phyloP scores from a whole-genome alignment of 169 alveolate genomes.

The Toxoplasma gondii region DNA sequence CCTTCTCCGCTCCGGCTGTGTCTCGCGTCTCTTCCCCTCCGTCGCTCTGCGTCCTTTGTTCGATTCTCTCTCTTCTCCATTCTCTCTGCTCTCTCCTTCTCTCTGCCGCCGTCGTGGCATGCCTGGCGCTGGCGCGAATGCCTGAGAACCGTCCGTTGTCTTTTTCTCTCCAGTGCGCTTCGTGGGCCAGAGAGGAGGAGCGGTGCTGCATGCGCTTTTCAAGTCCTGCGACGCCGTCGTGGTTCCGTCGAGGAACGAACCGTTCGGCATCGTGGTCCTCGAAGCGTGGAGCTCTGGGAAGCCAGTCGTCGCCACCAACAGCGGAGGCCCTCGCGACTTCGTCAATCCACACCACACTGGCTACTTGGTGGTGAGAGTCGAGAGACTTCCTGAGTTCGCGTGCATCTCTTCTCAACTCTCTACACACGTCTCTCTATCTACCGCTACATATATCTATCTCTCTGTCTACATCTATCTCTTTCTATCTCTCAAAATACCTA shows the following conservation, averaged over 20 bases:
- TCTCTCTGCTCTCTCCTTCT: no score
- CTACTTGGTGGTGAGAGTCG: conserved; percentile 67
- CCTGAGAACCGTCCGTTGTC: no score
- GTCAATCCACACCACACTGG: conserved; percentile 76
- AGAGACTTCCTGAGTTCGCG: no score
- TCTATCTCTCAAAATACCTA: no score
- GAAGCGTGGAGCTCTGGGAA: conserved; percentile 83
- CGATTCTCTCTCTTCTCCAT: no score
- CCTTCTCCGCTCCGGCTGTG: no score
- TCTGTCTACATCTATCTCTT: background rate
- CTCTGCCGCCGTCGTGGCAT: conserved; percentile 15
- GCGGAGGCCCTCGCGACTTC: conserved; percentile 85
- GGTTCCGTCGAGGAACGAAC: conserved; percentile 82
- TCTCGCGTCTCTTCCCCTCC: no score
- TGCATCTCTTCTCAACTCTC: no score
- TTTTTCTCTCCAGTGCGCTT: conserved; percentile 28
- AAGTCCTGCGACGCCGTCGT: conserved; percentile 84
- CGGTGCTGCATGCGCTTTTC: conserved; percentile 74
- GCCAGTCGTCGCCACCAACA: conserved; percentile 83
- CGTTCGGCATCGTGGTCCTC: conserved; percentile 83
- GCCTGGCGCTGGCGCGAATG: no score
- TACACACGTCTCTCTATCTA: no score
- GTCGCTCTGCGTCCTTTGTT: no score
- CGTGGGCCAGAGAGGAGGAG: conserved; percentile 59
- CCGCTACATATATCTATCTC: no score